Evolutionary conservation across 495 filamentous ascomycete genomes (phyloP), one percentile per base, ranked within the genome.

Genomic region (Xylaria nigripes): DNA sequence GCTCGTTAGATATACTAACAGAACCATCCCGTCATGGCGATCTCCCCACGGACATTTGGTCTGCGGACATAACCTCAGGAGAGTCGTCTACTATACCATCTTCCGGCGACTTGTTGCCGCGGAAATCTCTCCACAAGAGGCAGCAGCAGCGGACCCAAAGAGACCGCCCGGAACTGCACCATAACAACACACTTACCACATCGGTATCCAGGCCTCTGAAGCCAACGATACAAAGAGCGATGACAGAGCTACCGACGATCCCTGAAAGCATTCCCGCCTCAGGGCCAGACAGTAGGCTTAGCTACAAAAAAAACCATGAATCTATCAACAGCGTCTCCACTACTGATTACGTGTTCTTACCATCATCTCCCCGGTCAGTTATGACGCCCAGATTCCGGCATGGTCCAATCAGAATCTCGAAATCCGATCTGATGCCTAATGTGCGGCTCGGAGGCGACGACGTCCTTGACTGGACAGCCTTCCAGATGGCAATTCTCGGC

Each of bases 401-500:
- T 47, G 76, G 75, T 2, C 68, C 70, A 6, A 77, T 81, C 50
- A 68, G 74, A 10, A 48, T 81, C 7, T 56, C 65, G 18, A 75
- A 70, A 29, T 58, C 61, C 10, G 75, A 75, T 45, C 56, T 69
- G 6, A 62, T 68, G 2, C 59, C 59, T 29, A 68, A 68, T 40
- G 57, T 72, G 46, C 67, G 63, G 42, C 56, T 71, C 21, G 64
- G 63, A n/a, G 62, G 66, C 6, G 74, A 75, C 47, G 71, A 75
- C 23, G 69, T 64, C 23, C 62, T 81, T 7, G 77, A 81, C 64
- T 79, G 75, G 77, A 78, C 76, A 18, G 77, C 77, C 10, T 79
- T 78, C 57, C 77, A 81, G 59, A 78, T 79, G 66, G 76, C 78
- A 8, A 78, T 80, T 43, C 63, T 71, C 0, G 76, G 77, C 22